A percentile compares a stretch with the other conserved stretches of the same genome.
Evolutionary conservation across 345 rosid genomes (phyloP).

Genomic region (Populus alba): DNA sequence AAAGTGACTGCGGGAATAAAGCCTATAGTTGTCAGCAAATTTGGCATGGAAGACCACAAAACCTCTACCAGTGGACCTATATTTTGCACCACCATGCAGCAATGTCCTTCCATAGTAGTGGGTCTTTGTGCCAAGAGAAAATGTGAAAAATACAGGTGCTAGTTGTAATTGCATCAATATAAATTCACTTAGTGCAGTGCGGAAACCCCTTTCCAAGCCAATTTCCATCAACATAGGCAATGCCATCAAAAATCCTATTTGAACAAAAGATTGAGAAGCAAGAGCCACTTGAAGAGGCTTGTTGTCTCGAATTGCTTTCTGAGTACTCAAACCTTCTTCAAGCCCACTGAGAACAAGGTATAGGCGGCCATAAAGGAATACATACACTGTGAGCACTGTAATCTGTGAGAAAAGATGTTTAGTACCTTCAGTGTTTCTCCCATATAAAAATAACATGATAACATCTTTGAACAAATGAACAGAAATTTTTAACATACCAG

Average conservation of each 20-base stretch:
- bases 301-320: conserved; percentile 80
- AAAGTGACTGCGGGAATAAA: conserved; percentile 97
- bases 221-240: conserved; percentile 99
- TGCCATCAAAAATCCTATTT: conserved; percentile 94
- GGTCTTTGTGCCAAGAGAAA: conserved; percentile 98
- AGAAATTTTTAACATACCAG: conserved; percentile 44
- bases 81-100: conserved; percentile 97
- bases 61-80: conserved; percentile 94
- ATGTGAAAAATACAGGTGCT: conserved; percentile 97
- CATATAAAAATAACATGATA: not conserved
- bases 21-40: conserved; percentile 97
- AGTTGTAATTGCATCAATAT: conserved; percentile 92
- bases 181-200: conserved; percentile 91
- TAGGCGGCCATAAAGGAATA: conserved; percentile 97
- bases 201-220: conserved; percentile 93
- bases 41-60: conserved; percentile 99
- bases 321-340: conserved; percentile 67
- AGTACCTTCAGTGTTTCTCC: conserved; percentile 1
- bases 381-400: conserved; percentile 92
- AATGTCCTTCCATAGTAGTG: conserved; percentile 94
- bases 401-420: conserved; percentile 51
- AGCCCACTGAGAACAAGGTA: conserved; percentile 98
- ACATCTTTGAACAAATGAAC: conserved; percentile 7
- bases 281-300: conserved; percentile 97
- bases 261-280: conserved; percentile 97